Percentiles rank a stretch among this genome's conserved stretches.
These are phyloP conservation scores for Salix suchowensis DNA, from an alignment of 345 rosid species.

Conservation along the genomic window DNA sequence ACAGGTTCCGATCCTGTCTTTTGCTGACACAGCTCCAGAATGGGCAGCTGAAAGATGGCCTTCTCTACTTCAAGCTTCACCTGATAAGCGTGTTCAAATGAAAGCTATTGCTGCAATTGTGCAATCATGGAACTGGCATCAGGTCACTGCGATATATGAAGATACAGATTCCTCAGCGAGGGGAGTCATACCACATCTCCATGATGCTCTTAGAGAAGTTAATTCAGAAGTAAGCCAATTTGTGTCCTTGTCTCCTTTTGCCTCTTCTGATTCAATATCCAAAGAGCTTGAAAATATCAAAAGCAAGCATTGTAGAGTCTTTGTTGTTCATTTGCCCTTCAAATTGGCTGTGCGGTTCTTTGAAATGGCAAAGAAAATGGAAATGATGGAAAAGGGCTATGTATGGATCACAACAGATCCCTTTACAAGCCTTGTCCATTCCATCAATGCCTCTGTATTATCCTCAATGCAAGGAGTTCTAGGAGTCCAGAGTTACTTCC, in stretches of 20 bases:
- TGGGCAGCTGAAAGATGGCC: constrained; percentile 20
- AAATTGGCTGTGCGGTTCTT: constrained; percentile 12
- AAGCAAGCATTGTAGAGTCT: constrained; percentile 22
- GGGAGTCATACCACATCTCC: constrained; percentile 8
- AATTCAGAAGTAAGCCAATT: constrained; percentile 6
- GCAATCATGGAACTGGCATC: constrained; percentile 20
- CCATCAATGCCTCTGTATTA: constrained; percentile 8
- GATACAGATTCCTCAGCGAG: constrained; percentile 9
- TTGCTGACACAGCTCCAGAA: constrained; percentile 13
- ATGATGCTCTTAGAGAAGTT: constrained; percentile 7
- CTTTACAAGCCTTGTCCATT: constrained; percentile 19
- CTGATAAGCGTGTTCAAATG: constrained; percentile 15
- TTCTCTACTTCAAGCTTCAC: constrained; percentile 17
- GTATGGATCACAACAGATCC: constrained; percentile 33
- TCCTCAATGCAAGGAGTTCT: constrained; percentile 29
- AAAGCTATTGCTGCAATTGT: constrained; percentile 23
- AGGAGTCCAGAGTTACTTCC: constrained; percentile 18
- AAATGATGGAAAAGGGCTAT: constrained; percentile 30
- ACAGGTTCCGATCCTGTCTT: constrained; percentile 20
- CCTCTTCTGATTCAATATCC: neutral
- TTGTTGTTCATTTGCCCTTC: constrained; percentile 24
- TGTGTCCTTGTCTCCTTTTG: constrained; percentile 8
- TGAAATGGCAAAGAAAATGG: constrained; percentile 18
- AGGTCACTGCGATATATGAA: constrained; percentile 14
- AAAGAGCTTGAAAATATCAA: constrained; percentile 2